Conservation (phyloP, 2,329 filamentous ascomycete genomes). For the Trichoderma lentiforme region DNA sequence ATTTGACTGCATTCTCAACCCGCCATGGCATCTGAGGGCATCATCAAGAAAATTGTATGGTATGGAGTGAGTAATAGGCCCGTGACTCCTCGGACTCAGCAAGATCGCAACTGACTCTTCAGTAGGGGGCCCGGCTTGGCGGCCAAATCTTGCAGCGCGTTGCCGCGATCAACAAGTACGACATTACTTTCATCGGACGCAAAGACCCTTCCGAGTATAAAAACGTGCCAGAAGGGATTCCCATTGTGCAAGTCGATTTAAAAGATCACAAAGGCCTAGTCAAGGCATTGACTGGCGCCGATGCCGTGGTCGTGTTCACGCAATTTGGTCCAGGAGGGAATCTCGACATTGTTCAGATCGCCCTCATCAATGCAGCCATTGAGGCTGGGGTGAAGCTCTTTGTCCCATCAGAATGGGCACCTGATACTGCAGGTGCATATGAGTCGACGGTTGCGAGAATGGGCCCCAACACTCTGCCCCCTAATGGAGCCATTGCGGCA, state of each 20-base stretch:
- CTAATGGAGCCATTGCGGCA: not conserved
- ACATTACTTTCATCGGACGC: constrained; percentile 5
- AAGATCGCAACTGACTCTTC: not conserved
- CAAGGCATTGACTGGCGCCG: not conserved
- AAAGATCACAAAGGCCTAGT: not conserved
- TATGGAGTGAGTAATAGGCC: constrained; percentile 4
- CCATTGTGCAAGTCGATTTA: not conserved
- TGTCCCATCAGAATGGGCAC: constrained; percentile 11
- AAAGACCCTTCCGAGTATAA: not conserved
- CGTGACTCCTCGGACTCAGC: not conserved
- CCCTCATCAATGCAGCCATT: constrained; percentile 11
- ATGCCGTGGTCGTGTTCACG: not conserved
- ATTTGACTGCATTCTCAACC: too few species aligned
- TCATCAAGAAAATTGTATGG: constrained; percentile 1
- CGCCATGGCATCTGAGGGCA: not conserved
- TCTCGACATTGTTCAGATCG: constrained; percentile 1
- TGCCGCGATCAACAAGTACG: not conserved
- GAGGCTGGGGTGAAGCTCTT: constrained; percentile 6
- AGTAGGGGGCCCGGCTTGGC: not conserved
- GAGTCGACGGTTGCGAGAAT: not conserved
- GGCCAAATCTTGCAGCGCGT: not conserved
- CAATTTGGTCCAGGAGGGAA: not conserved
- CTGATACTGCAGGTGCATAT: constrained; percentile 6
- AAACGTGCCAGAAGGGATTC: not conserved
- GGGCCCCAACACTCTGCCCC: constrained; percentile 1